phyloP scores from a whole-genome alignment of 2,329 filamentous ascomycete genomes.

The Apiospora pterosperma region DNA sequence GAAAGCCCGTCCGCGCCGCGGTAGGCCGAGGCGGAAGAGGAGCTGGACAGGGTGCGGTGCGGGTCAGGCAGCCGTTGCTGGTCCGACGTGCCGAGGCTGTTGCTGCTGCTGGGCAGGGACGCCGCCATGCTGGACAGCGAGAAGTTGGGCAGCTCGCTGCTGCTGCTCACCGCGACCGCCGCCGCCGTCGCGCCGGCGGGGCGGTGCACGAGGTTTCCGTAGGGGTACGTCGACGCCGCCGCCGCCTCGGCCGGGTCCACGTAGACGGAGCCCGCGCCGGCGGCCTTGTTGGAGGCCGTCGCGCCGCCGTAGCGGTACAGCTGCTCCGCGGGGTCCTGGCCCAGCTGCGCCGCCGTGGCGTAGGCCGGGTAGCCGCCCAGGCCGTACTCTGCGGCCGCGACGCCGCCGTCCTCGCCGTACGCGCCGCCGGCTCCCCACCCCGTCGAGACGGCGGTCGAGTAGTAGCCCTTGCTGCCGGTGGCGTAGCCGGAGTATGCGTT shows the following conservation, averaged over 20 bases:
- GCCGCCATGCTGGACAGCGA: conserved; percentile 39
- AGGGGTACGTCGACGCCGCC: conserved; percentile 25
- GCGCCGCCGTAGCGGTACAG: conserved; percentile 27
- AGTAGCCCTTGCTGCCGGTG: conserved; percentile 27
- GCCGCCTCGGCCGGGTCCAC: conserved; percentile 29
- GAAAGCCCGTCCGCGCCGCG: conserved; percentile 13
- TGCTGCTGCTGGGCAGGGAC: conserved; percentile 27
- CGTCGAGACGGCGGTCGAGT: conserved; percentile 22
- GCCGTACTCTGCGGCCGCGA: conserved; percentile 28
- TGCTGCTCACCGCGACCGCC: not conserved
- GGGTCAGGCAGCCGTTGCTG: conserved; percentile 32
- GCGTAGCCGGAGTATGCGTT: conserved; percentile 26
- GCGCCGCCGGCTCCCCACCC: conserved; percentile 30
- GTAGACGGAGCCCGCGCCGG: conserved; percentile 25
- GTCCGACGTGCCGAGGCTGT: conserved; percentile 10
- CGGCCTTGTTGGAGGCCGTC: conserved; percentile 13
- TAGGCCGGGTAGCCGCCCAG: conserved; percentile 30
- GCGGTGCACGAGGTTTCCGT: conserved; percentile 34
- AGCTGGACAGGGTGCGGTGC: conserved; percentile 27
- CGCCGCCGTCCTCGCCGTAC: conserved; percentile 30
- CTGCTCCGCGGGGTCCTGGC: conserved; percentile 29
- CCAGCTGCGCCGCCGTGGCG: conserved; percentile 23
- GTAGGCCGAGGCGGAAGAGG: conserved; percentile 21
- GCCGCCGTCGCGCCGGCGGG: conserved; percentile 19
- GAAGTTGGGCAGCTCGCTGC: conserved; percentile 32